Conservation (phyloP, 768 basidiomycete species). For the Suillus tomentosus region DNA sequence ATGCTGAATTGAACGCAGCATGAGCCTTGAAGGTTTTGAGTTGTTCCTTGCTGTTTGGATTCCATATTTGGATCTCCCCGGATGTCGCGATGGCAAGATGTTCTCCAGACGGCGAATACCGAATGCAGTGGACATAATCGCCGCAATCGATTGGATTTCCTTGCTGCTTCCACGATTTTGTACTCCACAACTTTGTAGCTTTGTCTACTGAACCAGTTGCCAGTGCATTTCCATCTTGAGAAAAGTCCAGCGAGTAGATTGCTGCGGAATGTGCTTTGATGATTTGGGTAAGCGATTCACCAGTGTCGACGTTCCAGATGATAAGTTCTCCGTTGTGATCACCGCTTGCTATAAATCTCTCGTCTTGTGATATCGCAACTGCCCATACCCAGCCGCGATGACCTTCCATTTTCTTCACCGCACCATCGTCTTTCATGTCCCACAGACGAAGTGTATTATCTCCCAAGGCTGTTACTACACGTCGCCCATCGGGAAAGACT, state of each 20-base stretch:
- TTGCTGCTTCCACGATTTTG: background rate
- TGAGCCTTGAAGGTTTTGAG: background rate
- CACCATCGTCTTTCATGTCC: background rate
- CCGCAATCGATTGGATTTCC: background rate
- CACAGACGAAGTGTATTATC: constrained; percentile 5
- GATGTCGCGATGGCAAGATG: background rate
- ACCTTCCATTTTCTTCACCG: background rate
- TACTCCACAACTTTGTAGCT: background rate
- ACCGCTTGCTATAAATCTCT: background rate
- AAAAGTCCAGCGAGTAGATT: background rate
- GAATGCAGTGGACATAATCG: background rate
- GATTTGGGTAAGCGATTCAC: background rate
- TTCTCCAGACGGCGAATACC: background rate
- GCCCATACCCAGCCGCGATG: background rate
- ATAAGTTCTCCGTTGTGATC: background rate
- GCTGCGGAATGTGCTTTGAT: background rate
- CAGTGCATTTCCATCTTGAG: background rate
- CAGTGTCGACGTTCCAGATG: background rate
- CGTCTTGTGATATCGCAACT: background rate
- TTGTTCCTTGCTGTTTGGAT: background rate
- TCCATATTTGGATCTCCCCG: background rate
- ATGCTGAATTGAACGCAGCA: background rate
- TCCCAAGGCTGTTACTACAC: background rate
- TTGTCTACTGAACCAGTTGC: background rate
- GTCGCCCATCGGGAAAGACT: background rate